Conservation (phyloP, 495 filamentous ascomycete species). For the Penicillium maclennaniae region DNA sequence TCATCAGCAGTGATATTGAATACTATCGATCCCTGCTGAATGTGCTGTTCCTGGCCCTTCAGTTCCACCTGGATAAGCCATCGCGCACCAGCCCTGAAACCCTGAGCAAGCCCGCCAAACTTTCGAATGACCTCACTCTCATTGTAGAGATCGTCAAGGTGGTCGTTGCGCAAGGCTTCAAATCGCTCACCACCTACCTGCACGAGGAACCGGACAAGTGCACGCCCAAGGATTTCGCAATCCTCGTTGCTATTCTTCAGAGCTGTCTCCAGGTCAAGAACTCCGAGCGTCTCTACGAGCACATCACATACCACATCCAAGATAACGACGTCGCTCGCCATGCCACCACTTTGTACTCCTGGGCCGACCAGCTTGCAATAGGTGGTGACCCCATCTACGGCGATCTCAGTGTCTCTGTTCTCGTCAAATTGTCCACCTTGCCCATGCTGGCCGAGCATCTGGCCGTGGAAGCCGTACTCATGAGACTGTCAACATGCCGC, state of each 20-base stretch:
- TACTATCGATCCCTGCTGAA: slow-evolving; percentile 82
- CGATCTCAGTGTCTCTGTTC: slow-evolving; percentile 79
- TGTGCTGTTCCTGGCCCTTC: slow-evolving; percentile 77
- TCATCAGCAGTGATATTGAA: slow-evolving; percentile 56
- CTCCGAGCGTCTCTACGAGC: slow-evolving; percentile 45
- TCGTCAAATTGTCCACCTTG: slow-evolving; percentile 80
- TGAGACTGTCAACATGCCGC: slow-evolving; percentile 71
- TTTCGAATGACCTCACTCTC: slow-evolving; percentile 44
- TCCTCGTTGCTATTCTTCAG: slow-evolving; percentile 87
- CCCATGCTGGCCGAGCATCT: slow-evolving; percentile 83
- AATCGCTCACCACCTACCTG: slow-evolving; percentile 67
- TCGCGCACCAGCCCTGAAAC: slow-evolving; percentile 27
- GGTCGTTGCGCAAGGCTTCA: slow-evolving; percentile 78
- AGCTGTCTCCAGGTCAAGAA: slow-evolving; percentile 64
- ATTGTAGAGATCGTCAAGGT: slow-evolving; percentile 71
- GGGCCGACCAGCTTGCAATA: slow-evolving; percentile 72
- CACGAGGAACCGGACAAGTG: slow-evolving; percentile 58
- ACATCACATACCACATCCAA: slow-evolving; percentile 63
- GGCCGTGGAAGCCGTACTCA: slow-evolving; percentile 76
- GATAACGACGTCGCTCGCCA: slow-evolving; percentile 66
- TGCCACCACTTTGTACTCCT: slow-evolving; percentile 85
- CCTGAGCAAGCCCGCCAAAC: slow-evolving; percentile 34
- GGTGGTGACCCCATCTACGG: slow-evolving; percentile 91
- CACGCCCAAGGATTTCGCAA: slow-evolving; percentile 68
- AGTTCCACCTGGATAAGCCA: slow-evolving; percentile 48